Evolutionary conservation across 352 stramenopile genomes (phyloP), one percentile per base, ranked within the genome.

Genomic region (Pythium plurisporium): DNA sequence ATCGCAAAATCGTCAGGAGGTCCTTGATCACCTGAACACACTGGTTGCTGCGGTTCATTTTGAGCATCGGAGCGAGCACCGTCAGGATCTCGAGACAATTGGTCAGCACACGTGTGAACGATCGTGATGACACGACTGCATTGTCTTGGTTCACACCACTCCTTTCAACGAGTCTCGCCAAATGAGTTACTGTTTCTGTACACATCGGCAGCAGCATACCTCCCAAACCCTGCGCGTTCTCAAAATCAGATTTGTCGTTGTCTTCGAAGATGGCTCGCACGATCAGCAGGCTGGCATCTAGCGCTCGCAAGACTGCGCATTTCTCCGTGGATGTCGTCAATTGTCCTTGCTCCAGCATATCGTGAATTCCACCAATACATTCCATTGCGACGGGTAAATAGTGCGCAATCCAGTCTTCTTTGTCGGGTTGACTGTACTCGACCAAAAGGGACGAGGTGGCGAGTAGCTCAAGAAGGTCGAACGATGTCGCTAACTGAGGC

Each of bases 301-400:
- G 50, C 22, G 89, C 72, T 12, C 82, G 79, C 29, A 85, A 42
- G 44, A 88, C 70, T 4, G 66, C 74, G 11, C 67, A 12, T 46
- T 68, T 51, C 27, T 58, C 64, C 3, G 70, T 55, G 17, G 20
- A 26, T 12, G 51, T 60, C n/a, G 52, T 31, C 12, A 43, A 44
- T 34, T 45, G 22, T 5, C 33, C 34, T 27, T 53, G 69, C 1
- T 59, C 54, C 3, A 87, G 43, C 17, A 89, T 61, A n/a, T 86
- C 67, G 17, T 89, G 58, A 26, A 86, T 59, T 2, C 79, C 84
- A 10, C 82, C 77, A 37, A 79, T 80, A 47, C 77, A 91, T 57
- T 91, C 75, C 27, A 86, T 77, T 25, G 72, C 77, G 57, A 89
- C 76, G 0, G 72, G 70, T 12, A 91, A 52, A 40, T 87, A 86